Percentiles rank a stretch among this genome's conserved stretches.
These are phyloP conservation scores for Alliaria petiolata DNA, from an alignment of 345 rosid species.

Conservation along the genomic window DNA sequence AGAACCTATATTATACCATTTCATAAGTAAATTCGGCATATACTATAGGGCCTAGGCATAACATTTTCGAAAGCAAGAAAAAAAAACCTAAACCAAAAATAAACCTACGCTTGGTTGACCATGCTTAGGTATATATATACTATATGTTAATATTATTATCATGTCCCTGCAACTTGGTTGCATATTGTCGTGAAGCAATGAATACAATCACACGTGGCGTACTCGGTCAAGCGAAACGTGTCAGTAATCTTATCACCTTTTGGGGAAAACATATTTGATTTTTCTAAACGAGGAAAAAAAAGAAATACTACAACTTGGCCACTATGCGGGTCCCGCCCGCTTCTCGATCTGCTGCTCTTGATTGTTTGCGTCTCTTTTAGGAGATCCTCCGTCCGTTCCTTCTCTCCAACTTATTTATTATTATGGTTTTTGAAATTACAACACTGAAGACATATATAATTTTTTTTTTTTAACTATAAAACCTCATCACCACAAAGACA, in stretches of 20 bases:
- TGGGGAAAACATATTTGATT: background rate
- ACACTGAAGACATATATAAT: too few species aligned
- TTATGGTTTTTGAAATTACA: background rate
- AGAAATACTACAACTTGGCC: conserved; percentile 28
- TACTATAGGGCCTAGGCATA: too few species aligned
- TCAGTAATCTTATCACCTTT: conserved; percentile 1
- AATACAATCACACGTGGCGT: conserved; percentile 7
- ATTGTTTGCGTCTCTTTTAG: conserved; percentile 35
- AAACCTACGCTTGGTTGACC: background rate
- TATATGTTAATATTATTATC: background rate
- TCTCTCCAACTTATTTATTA: background rate
- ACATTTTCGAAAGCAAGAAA: background rate
- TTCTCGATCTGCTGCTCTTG: conserved; percentile 21
- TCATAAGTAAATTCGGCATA: background rate
- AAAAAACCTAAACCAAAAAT: background rate
- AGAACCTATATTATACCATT: background rate
- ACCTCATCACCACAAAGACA: background rate
- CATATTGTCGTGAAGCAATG: conserved; percentile 17
- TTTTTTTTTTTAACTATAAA: background rate
- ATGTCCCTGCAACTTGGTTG: conserved; percentile 24
- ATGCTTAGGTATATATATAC: too few species aligned
- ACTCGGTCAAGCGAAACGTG: conserved; percentile 9
- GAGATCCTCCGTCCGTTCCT: conserved; percentile 18
- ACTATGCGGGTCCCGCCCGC: conserved; percentile 30
- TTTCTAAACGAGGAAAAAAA: background rate